phyloP scores from a whole-genome alignment of 495 filamentous ascomycete species.

The Trichoderma reesei region DNA sequence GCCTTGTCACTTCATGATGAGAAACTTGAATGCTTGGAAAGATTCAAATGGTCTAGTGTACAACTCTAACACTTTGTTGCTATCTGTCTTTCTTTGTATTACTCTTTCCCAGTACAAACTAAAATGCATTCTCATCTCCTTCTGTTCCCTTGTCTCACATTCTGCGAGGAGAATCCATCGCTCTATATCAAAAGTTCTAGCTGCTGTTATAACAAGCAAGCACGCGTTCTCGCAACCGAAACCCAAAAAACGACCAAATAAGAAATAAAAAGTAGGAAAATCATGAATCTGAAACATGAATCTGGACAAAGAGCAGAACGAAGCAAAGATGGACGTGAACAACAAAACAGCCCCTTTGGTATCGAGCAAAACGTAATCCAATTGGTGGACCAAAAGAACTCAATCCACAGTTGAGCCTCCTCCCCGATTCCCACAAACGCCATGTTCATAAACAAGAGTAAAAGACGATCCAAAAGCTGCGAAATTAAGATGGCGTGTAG shows the following conservation, averaged over 20 bases:
- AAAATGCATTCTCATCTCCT: constrained; percentile 34
- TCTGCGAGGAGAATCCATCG: constrained; percentile 1
- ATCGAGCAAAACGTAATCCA: constrained; percentile 1
- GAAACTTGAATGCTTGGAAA: not conserved
- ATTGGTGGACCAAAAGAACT: not conserved
- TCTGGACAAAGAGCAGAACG: not conserved
- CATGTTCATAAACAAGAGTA: not conserved
- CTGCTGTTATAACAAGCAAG: not conserved
- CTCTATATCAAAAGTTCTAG: not conserved
- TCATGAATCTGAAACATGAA: not conserved
- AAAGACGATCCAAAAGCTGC: not conserved
- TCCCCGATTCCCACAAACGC: not conserved
- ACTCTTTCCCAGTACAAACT: not conserved
- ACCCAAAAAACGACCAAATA: not conserved
- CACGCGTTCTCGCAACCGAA: not conserved
- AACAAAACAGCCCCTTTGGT: constrained; percentile 4
- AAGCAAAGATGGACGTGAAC: not conserved
- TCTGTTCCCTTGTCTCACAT: constrained; percentile 15
- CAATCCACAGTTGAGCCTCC: not conserved
- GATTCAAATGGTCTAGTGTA: not conserved
- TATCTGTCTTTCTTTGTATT: not conserved
- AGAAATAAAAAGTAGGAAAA: constrained; percentile 7
- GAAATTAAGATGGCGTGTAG: not conserved
- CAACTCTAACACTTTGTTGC: not conserved
- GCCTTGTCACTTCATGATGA: not conserved